These are phyloP conservation scores for Hypoxylon sp. DNA, from an alignment of 2,329 filamentous ascomycete species.

Conservation along the genomic window DNA sequence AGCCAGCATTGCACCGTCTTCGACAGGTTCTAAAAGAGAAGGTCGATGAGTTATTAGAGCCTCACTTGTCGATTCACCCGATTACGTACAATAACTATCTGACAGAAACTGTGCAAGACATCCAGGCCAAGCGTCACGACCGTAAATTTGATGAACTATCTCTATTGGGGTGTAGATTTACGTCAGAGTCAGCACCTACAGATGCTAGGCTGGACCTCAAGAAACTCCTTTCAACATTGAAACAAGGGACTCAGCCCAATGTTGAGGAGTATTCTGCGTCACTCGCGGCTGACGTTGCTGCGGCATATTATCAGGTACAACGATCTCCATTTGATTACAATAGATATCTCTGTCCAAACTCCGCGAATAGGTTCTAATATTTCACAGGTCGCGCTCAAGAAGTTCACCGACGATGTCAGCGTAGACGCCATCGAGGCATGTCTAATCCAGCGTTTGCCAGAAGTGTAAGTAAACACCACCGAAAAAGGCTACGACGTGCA, in stretches of 20 bases:
- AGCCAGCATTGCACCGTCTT: slow-evolving; percentile 46
- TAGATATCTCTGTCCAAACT: not conserved
- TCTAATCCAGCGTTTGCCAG: slow-evolving; percentile 48
- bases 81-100: slow-evolving; percentile 52
- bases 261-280: slow-evolving; percentile 47
- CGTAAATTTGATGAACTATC: slow-evolving; percentile 41
- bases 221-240: slow-evolving; percentile 22
- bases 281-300: slow-evolving; percentile 47
- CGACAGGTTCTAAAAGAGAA: slow-evolving; percentile 44
- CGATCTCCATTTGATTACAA: not conserved
- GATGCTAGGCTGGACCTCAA: not conserved
- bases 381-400: slow-evolving; percentile 49
- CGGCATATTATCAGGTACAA: slow-evolving; percentile 48
- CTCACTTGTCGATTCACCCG: slow-evolving; percentile 49
- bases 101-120: slow-evolving; percentile 43
- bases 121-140: slow-evolving; percentile 45
- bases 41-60: slow-evolving; percentile 46
- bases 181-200: slow-evolving; percentile 2
- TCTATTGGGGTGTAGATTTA: slow-evolving; percentile 3
- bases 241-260: slow-evolving; percentile 40
- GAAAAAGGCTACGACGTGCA: too few species aligned
- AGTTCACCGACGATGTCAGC: slow-evolving; percentile 51
- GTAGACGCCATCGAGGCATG: slow-evolving; percentile 50
- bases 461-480: slow-evolving; percentile 44
- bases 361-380: slow-evolving; percentile 15